These are phyloP conservation scores for Mycosarcoma mackinlayi DNA, from an alignment of 1,284 basidiomycete species.

Conservation along the genomic window DNA sequence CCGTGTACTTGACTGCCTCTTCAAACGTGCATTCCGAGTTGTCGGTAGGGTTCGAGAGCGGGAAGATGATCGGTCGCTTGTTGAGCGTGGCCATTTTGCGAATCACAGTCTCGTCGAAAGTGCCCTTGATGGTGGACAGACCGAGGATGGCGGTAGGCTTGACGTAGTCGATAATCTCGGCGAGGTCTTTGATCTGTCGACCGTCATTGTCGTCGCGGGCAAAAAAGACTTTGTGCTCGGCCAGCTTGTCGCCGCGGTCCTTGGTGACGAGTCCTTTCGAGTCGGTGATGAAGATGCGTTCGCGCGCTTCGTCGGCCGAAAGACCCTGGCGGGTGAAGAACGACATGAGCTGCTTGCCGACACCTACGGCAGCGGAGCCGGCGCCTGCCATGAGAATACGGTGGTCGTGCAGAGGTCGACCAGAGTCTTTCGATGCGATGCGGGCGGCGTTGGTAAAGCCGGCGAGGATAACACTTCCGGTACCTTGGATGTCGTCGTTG, in stretches of 20 bases:
- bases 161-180: constrained; percentile 85
- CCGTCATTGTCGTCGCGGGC: constrained; percentile 63
- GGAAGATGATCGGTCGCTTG: constrained; percentile 90
- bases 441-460: constrained; percentile 90
- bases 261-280: constrained; percentile 65
- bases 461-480: constrained; percentile 79
- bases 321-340: constrained; percentile 65
- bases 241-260: constrained; percentile 62
- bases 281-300: constrained; percentile 65
- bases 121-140: constrained; percentile 85
- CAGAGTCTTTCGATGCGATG: constrained; percentile 78
- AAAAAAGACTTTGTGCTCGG: constrained; percentile 64
- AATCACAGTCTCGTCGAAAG: constrained; percentile 82
- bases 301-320: constrained; percentile 60
- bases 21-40: constrained; percentile 80
- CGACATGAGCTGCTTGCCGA: constrained; percentile 66
- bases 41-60: constrained; percentile 90
- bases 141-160: constrained; percentile 91
- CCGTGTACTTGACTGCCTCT: constrained; percentile 82
- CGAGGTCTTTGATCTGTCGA: constrained; percentile 70
- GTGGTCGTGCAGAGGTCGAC: constrained; percentile 78
- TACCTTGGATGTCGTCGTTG: constrained; percentile 85
- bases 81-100: constrained; percentile 86
- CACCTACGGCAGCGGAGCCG: constrained; percentile 85
- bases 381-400: constrained; percentile 91